Percentiles rank a stretch among this genome's conserved stretches.
phyloP scores from a whole-genome alignment of 1,139 yeast genomes.

The Zygosaccharomyces sapae region DNA sequence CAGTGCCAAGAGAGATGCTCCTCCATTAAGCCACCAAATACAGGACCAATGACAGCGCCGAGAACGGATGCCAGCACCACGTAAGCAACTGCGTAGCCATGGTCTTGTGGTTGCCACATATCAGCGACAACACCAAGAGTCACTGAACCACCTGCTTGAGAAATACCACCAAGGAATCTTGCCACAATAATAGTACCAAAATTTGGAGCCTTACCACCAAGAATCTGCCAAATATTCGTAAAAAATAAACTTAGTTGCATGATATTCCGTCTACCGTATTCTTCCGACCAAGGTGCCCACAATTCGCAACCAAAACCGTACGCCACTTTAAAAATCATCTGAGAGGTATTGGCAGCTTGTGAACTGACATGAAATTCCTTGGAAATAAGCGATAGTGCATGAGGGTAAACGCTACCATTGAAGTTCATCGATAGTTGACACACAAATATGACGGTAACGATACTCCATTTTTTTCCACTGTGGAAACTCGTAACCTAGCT shows the following conservation, averaged over 20 bases:
- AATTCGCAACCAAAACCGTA: constrained; percentile 10
- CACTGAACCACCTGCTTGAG: constrained; percentile 10
- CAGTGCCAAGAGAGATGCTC: constrained; percentile 10
- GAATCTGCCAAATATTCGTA: constrained; percentile 8
- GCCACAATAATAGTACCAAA: constrained; percentile 9
- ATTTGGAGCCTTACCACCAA: constrained; percentile 9
- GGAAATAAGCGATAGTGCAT: constrained; percentile 6
- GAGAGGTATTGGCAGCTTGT: constrained; percentile 7
- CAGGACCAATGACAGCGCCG: constrained; percentile 8
- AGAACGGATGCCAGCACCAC: constrained; percentile 8
- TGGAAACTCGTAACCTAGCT: constrained; percentile 8
- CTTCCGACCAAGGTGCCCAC: constrained; percentile 11
- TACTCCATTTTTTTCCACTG: constrained; percentile 6
- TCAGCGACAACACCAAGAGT: constrained; percentile 8
- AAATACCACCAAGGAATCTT: constrained; percentile 8
- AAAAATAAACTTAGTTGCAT: constrained; percentile 8
- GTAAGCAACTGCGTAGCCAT: constrained; percentile 9
- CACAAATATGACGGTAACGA: constrained; percentile 4
- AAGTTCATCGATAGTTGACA: constrained; percentile 9
- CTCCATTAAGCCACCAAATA: constrained; percentile 9
- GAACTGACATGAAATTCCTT: constrained; percentile 7
- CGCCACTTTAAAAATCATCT: constrained; percentile 8
- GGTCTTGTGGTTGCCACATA: constrained; percentile 8
- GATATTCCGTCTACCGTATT: constrained; percentile 7
- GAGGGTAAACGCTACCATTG: constrained; percentile 9